Evolutionary conservation across 1,284 basidiomycete genomes (phyloP), one percentile per base, ranked within the genome.

Genomic region (Irpex sp.): DNA sequence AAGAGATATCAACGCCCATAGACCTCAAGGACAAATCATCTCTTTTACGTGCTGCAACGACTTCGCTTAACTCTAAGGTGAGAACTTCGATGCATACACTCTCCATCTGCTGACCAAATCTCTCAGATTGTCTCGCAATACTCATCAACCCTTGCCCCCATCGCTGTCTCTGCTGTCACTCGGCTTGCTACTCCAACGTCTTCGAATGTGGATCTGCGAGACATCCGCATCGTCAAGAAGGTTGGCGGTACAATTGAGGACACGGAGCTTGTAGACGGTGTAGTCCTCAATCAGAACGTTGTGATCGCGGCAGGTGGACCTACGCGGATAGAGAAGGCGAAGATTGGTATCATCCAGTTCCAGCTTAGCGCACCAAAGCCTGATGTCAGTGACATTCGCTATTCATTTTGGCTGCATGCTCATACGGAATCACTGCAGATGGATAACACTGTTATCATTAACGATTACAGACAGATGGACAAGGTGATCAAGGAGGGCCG

Each of bases 381-480:
- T 6, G 97, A 99, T 74, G 94, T 96, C 75, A 67, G 91, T 80
- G 17, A 50, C 15, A 0, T 58, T 51, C 26, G 4, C 53, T 11
- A 1, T n/a, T 6, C 33, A 6, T 54, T 26, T 35, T 8, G 17
- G 17, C 11, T 8, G 11, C 31, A n/a, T n/a, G 19, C 53, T 54
- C 26, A 54, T 21, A 33, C 31, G 36, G 56, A 57, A 15, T 58
- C 43, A 39, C 21, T 47, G 9, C 39, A 97, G 95, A 99, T 99
- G 97, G 97, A 99, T 80, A 99, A 99, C 81, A 98, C 97, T 43
- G 96, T 99, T 56, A 92, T 99, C 53, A 98, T 99, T 70, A 99
- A 98, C 72, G 97, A 99, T 79, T 99, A 99, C 81, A 90, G 97
- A 46, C 97, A 99, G 78, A 99, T 99, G 97, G 97, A 99, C 85